Evolutionary conservation across 139 green algal species (phyloP), one percentile per base, ranked within the genome.

Genomic region (Chlamydomonas asymmetrica): DNA sequence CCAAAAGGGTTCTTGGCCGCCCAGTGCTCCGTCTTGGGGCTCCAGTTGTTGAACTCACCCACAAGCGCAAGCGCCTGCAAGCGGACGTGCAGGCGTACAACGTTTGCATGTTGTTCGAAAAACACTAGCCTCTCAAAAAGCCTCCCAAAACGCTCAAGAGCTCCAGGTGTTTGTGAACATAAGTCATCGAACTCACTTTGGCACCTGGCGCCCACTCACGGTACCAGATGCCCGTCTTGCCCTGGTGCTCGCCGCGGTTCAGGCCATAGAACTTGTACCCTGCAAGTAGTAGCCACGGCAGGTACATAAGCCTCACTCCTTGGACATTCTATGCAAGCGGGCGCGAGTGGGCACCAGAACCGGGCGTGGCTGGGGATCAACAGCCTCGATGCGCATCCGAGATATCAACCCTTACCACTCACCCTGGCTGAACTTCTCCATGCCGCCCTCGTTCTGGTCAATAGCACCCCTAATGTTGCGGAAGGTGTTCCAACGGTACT

Each of bases 11-110:
- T 96, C 81, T 92, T 93, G 62, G 88, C 71, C 1, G 89, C 92
- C 94, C 94, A 98, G 85, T 98, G 90, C n/a, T 86, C 67, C 18
- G 85, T 66, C 34, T 79, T 61, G 23, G 93, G 86, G 18, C 91
- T 85, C 95, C 95, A 99, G 83, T 91, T 84, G 84, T 99, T 99
- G 93, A 97, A 99, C 56, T 98, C 92, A 3, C 95, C 95, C 39
- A 99, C 86, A 39, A 99, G 90, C 5, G 90, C 88, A 20, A 98
- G 49, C 1, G 92, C 88, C 81, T 87, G 52, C n/a, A 69, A 4
- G n/a, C 5, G 8, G 22, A n/a, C n/a, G n/a, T n/a, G n/a, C n/a
- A n/a, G 25, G 25, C 7, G 22, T 43, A n/a, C 5, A 9, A 59
- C 23, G 49, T 59, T 20, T n/a, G 49, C 49, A 59, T 59, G 49